Conservation (phyloP, 768 basidiomycete species). For the Russula earlei region DNA sequence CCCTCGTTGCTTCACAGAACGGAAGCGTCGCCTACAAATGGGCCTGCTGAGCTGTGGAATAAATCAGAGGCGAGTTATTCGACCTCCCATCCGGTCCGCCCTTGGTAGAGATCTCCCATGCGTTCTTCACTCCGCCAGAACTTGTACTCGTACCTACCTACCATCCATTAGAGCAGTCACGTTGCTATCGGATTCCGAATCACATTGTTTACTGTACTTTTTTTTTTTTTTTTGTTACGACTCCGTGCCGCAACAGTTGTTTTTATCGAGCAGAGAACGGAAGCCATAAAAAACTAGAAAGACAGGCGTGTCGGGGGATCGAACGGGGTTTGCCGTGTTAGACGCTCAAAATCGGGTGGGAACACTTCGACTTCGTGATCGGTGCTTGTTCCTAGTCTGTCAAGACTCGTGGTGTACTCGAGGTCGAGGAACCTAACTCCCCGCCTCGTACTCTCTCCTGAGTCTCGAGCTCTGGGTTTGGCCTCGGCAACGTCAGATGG, state of each 20-base stretch:
- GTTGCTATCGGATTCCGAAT: conserved; percentile 1
- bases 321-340: neutral
- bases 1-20: neutral
- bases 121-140: neutral
- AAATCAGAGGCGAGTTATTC: conserved; percentile 5
- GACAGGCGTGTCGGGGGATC: conserved; percentile 1
- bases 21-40: neutral
- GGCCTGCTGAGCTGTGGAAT: conserved; percentile 2
- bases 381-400: conserved; percentile 16
- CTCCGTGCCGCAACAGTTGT: neutral
- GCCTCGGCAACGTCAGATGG: conserved; percentile 1
- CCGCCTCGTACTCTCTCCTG: neutral
- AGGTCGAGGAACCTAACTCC: conserved; percentile 3
- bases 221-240: neutral
- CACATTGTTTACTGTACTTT: conserved; percentile 5
- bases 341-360: conserved; percentile 8
- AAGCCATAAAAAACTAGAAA: too few relatives aligned
- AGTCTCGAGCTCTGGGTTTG: neutral
- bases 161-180: neutral
- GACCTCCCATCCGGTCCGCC: conserved; percentile 17
- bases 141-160: neutral
- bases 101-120: conserved; percentile 10
- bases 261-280: neutral
- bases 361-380: conserved; percentile 16
- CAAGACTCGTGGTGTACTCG: conserved; percentile 17